A percentile compares a stretch with the other conserved stretches of the same genome.
phyloP scores from a whole-genome alignment of 108 stramenopile species.

The Cylindrotheca fusiformis region DNA sequence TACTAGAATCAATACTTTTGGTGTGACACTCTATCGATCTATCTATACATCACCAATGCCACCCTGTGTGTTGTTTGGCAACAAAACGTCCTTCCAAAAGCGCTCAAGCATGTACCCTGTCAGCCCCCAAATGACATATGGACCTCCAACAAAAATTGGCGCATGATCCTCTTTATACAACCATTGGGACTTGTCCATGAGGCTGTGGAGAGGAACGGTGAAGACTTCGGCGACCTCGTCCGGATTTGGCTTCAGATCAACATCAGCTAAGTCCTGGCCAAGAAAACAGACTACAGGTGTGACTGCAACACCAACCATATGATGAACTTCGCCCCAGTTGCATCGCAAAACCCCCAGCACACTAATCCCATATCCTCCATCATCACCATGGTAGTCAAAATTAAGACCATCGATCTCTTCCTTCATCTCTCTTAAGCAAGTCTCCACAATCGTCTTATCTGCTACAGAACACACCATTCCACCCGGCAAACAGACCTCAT shows the following conservation, averaged over 20 bases:
- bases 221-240: slow-evolving; percentile 90
- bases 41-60: too few species aligned
- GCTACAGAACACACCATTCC: slow-evolving; percentile 84
- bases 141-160: slow-evolving; percentile 86
- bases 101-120: slow-evolving; percentile 87
- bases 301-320: slow-evolving; percentile 89
- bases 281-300: slow-evolving; percentile 88
- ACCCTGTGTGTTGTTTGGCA: slow-evolving; percentile 6
- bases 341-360: slow-evolving; percentile 88
- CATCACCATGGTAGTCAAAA: slow-evolving; percentile 30
- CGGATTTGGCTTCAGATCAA: slow-evolving; percentile 72
- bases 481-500: slow-evolving; percentile 87
- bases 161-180: slow-evolving; percentile 74
- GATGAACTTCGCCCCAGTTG: slow-evolving; percentile 77
- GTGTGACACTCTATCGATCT: too few species aligned
- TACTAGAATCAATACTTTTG: too few species aligned
- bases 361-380: slow-evolving; percentile 38
- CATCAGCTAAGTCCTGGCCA: slow-evolving; percentile 59
- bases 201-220: slow-evolving; percentile 69
- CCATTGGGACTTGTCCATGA: slow-evolving; percentile 77
- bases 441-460: slow-evolving; percentile 87
- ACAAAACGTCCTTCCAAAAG: slow-evolving; percentile 83
- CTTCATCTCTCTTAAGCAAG: slow-evolving; percentile 92
- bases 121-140: slow-evolving; percentile 89
- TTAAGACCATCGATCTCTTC: slow-evolving; percentile 88